phyloP scores from a whole-genome alignment of 108 stramenopile species.

The Chaetoceros tenuissimus region DNA sequence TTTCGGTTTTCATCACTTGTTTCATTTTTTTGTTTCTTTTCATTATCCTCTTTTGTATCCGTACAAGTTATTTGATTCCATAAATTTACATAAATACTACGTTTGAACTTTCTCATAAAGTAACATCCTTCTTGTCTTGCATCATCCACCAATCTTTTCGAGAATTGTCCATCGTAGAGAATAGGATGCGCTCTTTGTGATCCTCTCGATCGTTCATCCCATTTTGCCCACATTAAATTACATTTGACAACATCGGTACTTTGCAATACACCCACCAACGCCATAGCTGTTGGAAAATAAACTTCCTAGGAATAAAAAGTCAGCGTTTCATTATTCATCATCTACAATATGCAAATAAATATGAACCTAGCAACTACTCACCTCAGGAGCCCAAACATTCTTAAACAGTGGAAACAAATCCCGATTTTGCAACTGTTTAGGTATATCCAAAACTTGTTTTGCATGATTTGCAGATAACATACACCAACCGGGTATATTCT shows the following conservation, averaged over 20 bases:
- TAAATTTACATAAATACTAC: background rate
- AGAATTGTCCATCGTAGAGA: conserved; percentile 34
- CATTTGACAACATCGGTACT: conserved; percentile 5
- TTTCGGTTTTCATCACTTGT: too few relatives aligned
- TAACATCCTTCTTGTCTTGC: conserved; percentile 24
- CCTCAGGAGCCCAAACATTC: conserved; percentile 48
- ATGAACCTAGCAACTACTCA: too few relatives aligned
- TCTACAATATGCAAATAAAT: too few relatives aligned
- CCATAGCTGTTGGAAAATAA: conserved; percentile 36
- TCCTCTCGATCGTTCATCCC: conserved; percentile 32
- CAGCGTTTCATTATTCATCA: too few relatives aligned
- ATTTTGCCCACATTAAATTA: conserved; percentile 31
- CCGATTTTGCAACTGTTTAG: conserved; percentile 18
- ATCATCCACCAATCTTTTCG: conserved; percentile 13
- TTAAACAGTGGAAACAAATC: conserved; percentile 47
- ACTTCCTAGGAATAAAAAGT: too few relatives aligned
- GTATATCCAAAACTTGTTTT: conserved; percentile 27
- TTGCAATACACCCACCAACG: conserved; percentile 24
- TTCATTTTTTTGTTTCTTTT: too few relatives aligned
- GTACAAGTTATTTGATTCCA: background rate
- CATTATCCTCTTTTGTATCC: too few relatives aligned
- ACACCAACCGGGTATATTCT: conserved; percentile 50
- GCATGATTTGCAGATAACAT: conserved; percentile 37
- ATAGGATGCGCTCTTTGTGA: conserved; percentile 39
- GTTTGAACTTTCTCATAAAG: conserved; percentile 41